phyloP scores from a whole-genome alignment of 169 alveolate genomes.

The Amoebophrya sp. region DNA sequence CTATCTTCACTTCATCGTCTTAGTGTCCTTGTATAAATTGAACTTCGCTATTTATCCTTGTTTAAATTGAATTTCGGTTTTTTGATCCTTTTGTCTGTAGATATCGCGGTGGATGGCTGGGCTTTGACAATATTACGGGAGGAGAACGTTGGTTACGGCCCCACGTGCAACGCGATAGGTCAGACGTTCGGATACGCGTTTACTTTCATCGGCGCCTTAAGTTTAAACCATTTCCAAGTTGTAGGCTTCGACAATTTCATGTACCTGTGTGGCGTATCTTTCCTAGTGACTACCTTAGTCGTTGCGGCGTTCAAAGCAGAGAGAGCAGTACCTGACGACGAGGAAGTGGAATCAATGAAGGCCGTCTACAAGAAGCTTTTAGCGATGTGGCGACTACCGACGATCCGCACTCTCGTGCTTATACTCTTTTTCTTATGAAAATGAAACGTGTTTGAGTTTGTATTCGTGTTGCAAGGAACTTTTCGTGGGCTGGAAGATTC shows the following conservation, averaged over 20 bases:
- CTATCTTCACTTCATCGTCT: no score
- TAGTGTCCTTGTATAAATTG: no score
- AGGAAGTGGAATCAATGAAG: not conserved
- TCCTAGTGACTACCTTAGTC: not conserved
- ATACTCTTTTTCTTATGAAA: not conserved
- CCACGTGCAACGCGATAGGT: conserved; percentile 57
- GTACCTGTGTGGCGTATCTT: not conserved
- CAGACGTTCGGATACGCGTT: conserved; percentile 56
- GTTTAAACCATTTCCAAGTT: conserved; percentile 42
- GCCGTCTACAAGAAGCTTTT: not conserved
- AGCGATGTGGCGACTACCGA: not conserved
- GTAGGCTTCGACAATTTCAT: not conserved
- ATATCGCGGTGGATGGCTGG: conserved; percentile 94
- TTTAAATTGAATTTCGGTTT: no score
- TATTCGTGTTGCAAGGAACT: no score
- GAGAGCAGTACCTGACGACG: not conserved
- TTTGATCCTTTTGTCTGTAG: no score
- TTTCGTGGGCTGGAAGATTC: no score
- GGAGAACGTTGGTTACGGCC: conserved; percentile 56
- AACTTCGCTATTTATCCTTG: no score
- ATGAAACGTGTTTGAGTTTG: no score
- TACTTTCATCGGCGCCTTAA: conserved; percentile 53
- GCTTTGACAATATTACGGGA: conserved; percentile 77
- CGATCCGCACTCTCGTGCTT: not conserved
- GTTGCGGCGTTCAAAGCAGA: not conserved